Conservation (phyloP, 2,329 filamentous ascomycete genomes). For the Xenoacremonium recifei region DNA sequence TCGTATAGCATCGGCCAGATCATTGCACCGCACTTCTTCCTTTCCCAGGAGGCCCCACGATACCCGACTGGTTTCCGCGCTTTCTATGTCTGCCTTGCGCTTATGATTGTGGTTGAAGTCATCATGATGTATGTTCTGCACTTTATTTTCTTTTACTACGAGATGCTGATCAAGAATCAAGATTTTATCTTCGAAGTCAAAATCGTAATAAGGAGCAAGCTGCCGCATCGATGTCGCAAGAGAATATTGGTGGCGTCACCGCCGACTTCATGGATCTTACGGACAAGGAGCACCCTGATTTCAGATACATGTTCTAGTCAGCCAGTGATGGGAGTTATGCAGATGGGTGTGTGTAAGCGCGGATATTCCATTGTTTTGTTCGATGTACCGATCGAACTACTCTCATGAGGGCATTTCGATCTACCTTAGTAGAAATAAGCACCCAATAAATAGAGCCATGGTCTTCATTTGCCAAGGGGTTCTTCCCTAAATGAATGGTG, state of each 20-base stretch:
- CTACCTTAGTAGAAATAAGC: too few relatives aligned
- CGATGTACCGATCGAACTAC: too few relatives aligned
- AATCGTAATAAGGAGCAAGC: background rate
- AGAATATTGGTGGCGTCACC: background rate
- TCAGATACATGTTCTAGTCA: constrained; percentile 1
- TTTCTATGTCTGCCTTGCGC: constrained; percentile 2
- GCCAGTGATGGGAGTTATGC: too few relatives aligned
- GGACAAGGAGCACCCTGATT: background rate
- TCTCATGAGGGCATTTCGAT: too few relatives aligned
- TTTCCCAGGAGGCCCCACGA: constrained; percentile 3
- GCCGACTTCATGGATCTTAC: background rate
- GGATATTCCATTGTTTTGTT: too few relatives aligned
- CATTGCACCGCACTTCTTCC: constrained; percentile 12
- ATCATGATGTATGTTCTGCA: background rate
- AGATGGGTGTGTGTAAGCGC: too few relatives aligned
- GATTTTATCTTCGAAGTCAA: background rate
- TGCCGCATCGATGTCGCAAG: background rate
- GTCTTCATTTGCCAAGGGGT: too few relatives aligned
- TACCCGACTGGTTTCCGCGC: constrained; percentile 9
- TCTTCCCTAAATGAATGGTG: too few relatives aligned
- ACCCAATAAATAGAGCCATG: too few relatives aligned
- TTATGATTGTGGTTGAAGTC: constrained; percentile 1
- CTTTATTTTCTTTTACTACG: background rate
- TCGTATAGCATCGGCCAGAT: constrained; percentile 9
- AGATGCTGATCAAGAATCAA: background rate